Evolutionary conservation across 1,284 basidiomycete species (phyloP).

Genomic region (Puccinia brachypodii): DNA sequence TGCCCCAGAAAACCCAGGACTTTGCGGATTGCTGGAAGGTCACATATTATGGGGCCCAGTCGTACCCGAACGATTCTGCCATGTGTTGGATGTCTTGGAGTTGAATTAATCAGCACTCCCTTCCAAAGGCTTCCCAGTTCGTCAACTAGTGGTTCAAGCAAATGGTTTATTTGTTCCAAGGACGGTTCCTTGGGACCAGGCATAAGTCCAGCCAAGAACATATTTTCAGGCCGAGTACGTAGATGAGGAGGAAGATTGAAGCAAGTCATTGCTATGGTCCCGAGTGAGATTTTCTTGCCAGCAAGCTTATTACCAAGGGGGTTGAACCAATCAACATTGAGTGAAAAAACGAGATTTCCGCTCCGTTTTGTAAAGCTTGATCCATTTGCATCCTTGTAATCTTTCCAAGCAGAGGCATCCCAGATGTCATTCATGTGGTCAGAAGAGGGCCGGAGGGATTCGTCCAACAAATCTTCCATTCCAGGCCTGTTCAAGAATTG

Average conservation of each 20-base stretch:
- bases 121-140: not conserved
- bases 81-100: not conserved
- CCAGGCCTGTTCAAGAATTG: not conserved
- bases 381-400: not conserved
- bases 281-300: constrained; percentile 40
- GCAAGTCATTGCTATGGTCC: constrained; percentile 39
- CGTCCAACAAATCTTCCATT: not conserved
- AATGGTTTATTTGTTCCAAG: constrained; percentile 49
- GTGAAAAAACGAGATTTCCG: not conserved
- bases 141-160: constrained; percentile 55
- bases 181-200: constrained; percentile 31
- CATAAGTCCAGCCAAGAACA: constrained; percentile 31
- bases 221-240: constrained; percentile 17
- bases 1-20: constrained; percentile 30
- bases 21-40: constrained; percentile 35
- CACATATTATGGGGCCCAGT: constrained; percentile 24
- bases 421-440: not conserved
- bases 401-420: not conserved
- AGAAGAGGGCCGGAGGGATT: not conserved
- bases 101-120: not conserved
- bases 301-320: constrained; percentile 37
- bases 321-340: constrained; percentile 49
- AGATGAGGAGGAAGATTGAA: constrained; percentile 43
- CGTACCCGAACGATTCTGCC: constrained; percentile 20
- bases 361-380: not conserved